Evolutionary conservation across 1,139 yeast species (phyloP).

Genomic region (Yamadazyma atmosphaerica): DNA sequence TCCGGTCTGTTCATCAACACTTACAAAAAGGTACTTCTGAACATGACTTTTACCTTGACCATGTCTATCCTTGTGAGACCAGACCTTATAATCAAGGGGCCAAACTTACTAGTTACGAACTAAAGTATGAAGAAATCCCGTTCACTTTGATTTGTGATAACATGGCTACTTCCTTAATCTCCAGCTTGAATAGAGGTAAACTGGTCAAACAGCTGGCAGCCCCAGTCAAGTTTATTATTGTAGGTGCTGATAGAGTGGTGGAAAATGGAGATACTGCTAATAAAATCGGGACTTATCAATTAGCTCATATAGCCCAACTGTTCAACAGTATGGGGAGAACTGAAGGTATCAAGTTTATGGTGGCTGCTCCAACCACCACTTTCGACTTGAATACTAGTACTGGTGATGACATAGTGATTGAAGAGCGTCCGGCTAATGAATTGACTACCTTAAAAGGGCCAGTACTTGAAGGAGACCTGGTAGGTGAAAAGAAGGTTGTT

Average conservation of each 20-base stretch:
- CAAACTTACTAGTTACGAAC: conserved; percentile 85
- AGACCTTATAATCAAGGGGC: conserved; percentile 98
- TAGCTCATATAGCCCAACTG: conserved; percentile 62
- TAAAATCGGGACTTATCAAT: conserved; percentile 94
- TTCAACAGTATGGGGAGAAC: conserved; percentile 41
- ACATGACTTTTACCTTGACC: conserved; percentile 50
- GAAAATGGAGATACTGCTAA: conserved; percentile 93
- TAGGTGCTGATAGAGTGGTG: conserved; percentile 98
- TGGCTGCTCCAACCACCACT: conserved; percentile 94
- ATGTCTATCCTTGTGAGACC: conserved; percentile 88
- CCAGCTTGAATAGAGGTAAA: conserved; percentile 23
- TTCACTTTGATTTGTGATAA: conserved; percentile 88
- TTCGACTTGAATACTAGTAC: conserved; percentile 65
- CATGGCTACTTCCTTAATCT: conserved; percentile 80
- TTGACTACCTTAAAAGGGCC: conserved; percentile 77
- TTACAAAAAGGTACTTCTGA: conserved; percentile 25
- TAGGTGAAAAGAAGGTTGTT: conserved; percentile 54
- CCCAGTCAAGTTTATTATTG: conserved; percentile 83
- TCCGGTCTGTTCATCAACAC: conserved; percentile 63
- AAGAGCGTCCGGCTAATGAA: conserved; percentile 82
- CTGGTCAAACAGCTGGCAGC: conserved; percentile 28
- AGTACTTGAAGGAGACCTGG: conserved; percentile 30
- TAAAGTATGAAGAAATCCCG: conserved; percentile 82
- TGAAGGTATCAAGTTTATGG: conserved; percentile 71
- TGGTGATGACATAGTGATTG: conserved; percentile 80